Evolutionary conservation across 257 asterid genomes (phyloP), one percentile per base, ranked within the genome.

Genomic region (Paraleonurus japonicus): DNA sequence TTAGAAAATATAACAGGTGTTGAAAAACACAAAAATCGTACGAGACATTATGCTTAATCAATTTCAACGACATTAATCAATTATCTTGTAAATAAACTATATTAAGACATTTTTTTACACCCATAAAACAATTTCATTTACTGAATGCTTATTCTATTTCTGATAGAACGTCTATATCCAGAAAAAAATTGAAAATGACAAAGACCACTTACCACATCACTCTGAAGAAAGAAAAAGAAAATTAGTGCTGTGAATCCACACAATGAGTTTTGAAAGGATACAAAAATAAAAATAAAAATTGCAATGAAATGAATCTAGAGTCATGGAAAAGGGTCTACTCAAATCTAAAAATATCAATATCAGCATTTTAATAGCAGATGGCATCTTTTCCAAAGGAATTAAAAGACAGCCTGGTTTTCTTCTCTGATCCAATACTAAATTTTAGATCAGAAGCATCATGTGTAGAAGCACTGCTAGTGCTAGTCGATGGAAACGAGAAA

Each of bases 341-440:
- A 19, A 51, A 45, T 55, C 74, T 15, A 55, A 54, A 41, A 19
- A 69, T 26, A 33, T 41, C 61, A 63, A 61, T 3, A 61, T 65
- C 72, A 0, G 33, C 47, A 33, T 13, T 12, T 82, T 62, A 85
- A 72, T 63, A 82, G 87, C 95, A 92, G 72, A 83, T 60, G 10
- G 86, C 71, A 71, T 81, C 84, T 79, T 76, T 82, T 15, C 81
- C 92, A 33, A 85, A 55, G 30, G 95, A 79, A 75, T 81, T 81
- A 75, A 93, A 89, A 70, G 89, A 81, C 60, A 93, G 30, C 80
- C 92, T 83, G 23, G 76, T 43, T 73, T 84, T 81, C 74, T 78
- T 75, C 28, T 82, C 91, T n/a, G 90, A 76, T 64, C 96, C 98
- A 75, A 93, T 90, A 79, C 73, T 79, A 72, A 87, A 93, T 84